Conservation (phyloP, 2,329 filamentous ascomycete genomes). For the Pestalotiopsis sp. region DNA sequence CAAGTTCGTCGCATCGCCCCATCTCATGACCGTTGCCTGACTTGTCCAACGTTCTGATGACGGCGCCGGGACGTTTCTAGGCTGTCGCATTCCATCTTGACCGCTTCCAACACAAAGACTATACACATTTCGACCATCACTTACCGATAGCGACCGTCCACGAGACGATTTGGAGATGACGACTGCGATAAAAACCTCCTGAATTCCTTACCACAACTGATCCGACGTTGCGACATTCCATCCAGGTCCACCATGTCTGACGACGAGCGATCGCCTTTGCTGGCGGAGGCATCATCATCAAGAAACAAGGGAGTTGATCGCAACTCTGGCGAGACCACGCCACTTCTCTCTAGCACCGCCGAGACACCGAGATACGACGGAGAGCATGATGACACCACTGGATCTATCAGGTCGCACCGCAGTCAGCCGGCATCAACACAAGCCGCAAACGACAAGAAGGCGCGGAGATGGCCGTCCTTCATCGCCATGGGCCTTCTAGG, state of each 20-base stretch:
- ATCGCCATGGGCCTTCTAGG: conserved; percentile 72
- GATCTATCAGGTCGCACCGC: conserved; percentile 32
- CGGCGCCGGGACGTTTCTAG: not conserved
- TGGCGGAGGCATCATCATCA: conserved; percentile 34
- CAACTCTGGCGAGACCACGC: conserved; percentile 48
- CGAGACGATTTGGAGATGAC: not conserved
- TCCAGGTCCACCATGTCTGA: conserved; percentile 40
- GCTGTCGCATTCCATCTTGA: not conserved
- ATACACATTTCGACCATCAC: not conserved
- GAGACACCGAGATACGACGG: conserved; percentile 42
- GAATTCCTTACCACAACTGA: not conserved
- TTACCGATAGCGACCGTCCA: not conserved
- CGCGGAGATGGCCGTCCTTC: conserved; percentile 74
- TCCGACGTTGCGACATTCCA: not conserved
- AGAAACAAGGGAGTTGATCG: conserved; percentile 27
- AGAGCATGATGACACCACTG: conserved; percentile 34
- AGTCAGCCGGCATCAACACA: conserved; percentile 24
- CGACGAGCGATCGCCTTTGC: conserved; percentile 47
- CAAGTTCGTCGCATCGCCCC: not conserved
- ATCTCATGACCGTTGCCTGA: not conserved
- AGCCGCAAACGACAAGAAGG: conserved; percentile 39
- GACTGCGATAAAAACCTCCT: not conserved
- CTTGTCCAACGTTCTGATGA: not conserved
- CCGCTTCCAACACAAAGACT: not conserved
- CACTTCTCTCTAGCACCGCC: conserved; percentile 46